Conservation (phyloP, 2,329 filamentous ascomycete genomes). For the Colletotrichum simmondsii region DNA sequence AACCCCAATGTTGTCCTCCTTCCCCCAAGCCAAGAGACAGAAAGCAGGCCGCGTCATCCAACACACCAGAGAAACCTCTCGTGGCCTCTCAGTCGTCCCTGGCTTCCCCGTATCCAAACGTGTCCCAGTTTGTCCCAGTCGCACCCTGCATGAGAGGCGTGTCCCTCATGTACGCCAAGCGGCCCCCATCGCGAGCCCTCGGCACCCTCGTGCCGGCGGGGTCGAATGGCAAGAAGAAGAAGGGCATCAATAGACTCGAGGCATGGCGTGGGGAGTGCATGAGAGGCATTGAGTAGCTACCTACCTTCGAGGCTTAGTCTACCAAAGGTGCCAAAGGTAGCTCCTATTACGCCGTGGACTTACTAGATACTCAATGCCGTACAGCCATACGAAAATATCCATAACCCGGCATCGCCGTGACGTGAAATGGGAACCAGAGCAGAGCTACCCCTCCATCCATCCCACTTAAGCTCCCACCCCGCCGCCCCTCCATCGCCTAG, state of each 20-base stretch:
- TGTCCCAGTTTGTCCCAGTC: conserved; percentile 2
- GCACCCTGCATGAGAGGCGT: conserved; percentile 13
- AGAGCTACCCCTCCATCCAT: conserved; percentile 31
- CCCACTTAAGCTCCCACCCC: conserved; percentile 23
- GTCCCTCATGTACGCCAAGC: conserved; percentile 25
- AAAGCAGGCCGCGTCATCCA: conserved; percentile 26
- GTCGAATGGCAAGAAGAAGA: background rate
- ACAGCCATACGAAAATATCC: background rate
- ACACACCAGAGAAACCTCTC: background rate
- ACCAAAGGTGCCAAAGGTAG: background rate
- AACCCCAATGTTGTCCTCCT: background rate
- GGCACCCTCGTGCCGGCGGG: conserved; percentile 32
- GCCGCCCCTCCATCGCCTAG: background rate
- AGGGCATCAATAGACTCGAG: background rate
- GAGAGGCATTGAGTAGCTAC: background rate
- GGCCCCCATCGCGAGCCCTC: conserved; percentile 23
- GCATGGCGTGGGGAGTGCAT: background rate
- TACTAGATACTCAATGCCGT: background rate
- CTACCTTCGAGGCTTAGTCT: background rate
- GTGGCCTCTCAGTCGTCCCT: background rate
- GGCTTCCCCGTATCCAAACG: background rate
- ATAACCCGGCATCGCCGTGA: background rate
- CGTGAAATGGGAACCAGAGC: background rate
- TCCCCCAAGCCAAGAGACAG: background rate
- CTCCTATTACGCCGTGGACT: background rate